Conservation (phyloP, 169 alveolate species). For the Amoebophrya sp. region DNA sequence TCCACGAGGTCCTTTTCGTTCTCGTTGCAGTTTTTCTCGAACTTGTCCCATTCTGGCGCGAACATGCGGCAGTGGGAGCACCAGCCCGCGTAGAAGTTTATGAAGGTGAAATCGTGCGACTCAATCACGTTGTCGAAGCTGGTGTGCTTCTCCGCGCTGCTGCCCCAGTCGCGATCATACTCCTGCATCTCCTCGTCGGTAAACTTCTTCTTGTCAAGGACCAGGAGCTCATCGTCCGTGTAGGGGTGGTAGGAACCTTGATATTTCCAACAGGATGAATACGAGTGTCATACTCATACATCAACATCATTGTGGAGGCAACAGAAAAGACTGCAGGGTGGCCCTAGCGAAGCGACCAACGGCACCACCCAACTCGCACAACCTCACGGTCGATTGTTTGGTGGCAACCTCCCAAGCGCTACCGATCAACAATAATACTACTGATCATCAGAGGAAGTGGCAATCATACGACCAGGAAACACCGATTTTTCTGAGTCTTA, state of each 20-base stretch:
- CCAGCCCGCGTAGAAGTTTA: neutral
- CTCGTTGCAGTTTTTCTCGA: neutral
- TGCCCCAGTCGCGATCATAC: neutral
- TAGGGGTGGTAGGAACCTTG: neutral
- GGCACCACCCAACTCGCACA: too few relatives aligned
- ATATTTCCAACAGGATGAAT: too few relatives aligned
- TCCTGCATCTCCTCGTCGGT: neutral
- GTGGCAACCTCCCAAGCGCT: too few relatives aligned
- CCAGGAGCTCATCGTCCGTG: neutral
- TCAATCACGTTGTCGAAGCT: neutral
- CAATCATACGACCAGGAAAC: too few relatives aligned
- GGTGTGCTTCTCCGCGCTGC: neutral
- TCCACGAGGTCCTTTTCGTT: neutral
- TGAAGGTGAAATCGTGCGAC: neutral
- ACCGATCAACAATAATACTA: too few relatives aligned
- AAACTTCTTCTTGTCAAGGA: neutral
- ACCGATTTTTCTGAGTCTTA: too few relatives aligned
- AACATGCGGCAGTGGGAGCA: neutral
- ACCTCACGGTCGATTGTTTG: too few relatives aligned
- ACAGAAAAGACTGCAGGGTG: too few relatives aligned
- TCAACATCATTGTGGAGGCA: too few relatives aligned
- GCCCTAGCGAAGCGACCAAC: too few relatives aligned
- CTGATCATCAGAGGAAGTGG: too few relatives aligned
- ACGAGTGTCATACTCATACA: too few relatives aligned
- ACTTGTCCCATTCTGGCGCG: neutral